Evolutionary conservation across 1,284 basidiomycete genomes (phyloP).

Genomic region (Cutaneotrichosporon cavernicola): DNA sequence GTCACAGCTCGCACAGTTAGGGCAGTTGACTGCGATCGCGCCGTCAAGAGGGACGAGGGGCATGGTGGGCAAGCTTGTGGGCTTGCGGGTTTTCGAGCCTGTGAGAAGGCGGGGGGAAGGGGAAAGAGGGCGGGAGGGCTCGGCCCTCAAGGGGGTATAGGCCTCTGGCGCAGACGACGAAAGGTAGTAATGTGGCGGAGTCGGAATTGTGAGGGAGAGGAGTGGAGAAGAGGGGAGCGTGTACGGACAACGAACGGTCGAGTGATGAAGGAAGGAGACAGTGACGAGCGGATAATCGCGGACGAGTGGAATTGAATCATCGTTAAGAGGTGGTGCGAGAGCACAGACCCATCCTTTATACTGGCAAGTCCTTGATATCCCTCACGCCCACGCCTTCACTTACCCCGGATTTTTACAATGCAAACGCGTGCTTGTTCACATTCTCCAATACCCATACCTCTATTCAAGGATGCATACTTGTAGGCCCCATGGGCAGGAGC

Average conservation of each 20-base stretch:
- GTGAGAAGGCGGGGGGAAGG: neutral
- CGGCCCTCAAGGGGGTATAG: neutral
- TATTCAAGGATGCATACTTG: neutral
- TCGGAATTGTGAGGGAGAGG: neutral
- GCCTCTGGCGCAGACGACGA: neutral
- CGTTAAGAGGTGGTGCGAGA: neutral
- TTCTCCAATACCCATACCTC: neutral
- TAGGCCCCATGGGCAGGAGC: neutral
- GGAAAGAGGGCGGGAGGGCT: constrained; percentile 1
- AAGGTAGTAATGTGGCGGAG: neutral
- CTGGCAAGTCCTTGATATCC: neutral
- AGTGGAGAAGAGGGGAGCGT: neutral
- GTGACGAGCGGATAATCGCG: neutral
- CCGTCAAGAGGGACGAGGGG: neutral
- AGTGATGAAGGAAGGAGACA: neutral
- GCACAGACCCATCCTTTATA: neutral
- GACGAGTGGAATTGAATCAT: neutral
- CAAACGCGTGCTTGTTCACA: neutral
- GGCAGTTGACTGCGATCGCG: neutral
- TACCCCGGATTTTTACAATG: neutral
- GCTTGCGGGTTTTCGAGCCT: neutral
- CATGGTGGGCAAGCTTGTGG: neutral
- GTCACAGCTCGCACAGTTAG: neutral
- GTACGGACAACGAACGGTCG: neutral
- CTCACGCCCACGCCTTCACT: neutral